Evolutionary conservation across 768 basidiomycete genomes (phyloP).

Genomic region (Rhizopogon vinicolor): DNA sequence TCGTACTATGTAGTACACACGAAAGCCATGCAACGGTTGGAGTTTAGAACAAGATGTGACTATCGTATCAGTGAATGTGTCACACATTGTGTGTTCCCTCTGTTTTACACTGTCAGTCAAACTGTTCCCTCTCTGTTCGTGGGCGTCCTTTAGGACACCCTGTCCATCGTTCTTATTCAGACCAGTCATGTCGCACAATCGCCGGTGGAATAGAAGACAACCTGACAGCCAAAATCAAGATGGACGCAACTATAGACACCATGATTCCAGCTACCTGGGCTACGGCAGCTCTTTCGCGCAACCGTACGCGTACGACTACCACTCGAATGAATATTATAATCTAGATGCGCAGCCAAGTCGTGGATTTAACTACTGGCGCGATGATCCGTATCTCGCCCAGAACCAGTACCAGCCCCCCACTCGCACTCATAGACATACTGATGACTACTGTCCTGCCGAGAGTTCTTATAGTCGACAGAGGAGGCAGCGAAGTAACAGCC

Average conservation of each 20-base stretch:
- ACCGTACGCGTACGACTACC: not conserved
- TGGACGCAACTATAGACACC: not conserved
- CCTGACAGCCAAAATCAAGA: not conserved
- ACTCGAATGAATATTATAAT: not conserved
- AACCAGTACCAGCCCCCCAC: not conserved
- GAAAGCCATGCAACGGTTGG: no score
- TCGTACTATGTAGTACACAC: no score
- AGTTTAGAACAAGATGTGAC: no score
- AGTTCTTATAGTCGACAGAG: not conserved
- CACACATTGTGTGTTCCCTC: not conserved
- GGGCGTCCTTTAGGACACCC: not conserved
- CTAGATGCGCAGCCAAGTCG: not conserved
- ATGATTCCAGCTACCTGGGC: not conserved
- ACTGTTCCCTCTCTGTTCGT: not conserved
- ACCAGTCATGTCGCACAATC: not conserved
- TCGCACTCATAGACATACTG: not conserved
- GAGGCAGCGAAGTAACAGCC: not conserved
- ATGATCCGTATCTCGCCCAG: not conserved
- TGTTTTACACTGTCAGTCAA: not conserved
- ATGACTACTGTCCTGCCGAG: not conserved
- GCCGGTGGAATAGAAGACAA: not conserved
- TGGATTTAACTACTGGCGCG: not conserved
- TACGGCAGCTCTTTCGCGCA: not conserved
- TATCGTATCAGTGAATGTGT: no score
- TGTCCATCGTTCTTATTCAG: not conserved